These are phyloP conservation scores for Candida adriatica DNA, from an alignment of 805 yeast species.

Conservation along the genomic window DNA sequence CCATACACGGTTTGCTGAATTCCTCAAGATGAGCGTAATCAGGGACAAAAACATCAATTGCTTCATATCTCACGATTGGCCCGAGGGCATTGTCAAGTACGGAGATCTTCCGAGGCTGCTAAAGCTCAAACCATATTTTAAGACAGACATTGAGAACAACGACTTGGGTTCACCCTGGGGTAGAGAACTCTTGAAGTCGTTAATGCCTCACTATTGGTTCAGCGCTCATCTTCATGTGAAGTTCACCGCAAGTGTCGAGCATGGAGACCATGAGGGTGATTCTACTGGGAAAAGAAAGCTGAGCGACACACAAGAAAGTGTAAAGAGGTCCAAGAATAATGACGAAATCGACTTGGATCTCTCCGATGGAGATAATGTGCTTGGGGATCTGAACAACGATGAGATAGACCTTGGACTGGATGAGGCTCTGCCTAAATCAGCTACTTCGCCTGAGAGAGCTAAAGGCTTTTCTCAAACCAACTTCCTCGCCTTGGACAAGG, in stretches of 20 bases:
- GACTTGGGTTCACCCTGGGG: conserved; percentile 70
- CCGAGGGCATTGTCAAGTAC: conserved; percentile 60
- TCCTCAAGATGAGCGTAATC: conserved; percentile 45
- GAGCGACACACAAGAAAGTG: conserved; percentile 4
- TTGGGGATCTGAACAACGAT: conserved; percentile 18
- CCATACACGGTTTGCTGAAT: conserved; percentile 54
- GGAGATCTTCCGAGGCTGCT: conserved; percentile 55
- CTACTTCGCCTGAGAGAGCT: conserved; percentile 1
- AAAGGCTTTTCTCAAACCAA: conserved; percentile 28
- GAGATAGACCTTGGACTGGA: conserved; percentile 30
- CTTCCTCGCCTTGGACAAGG: conserved; percentile 82
- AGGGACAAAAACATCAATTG: conserved; percentile 37
- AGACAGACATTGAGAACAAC: conserved; percentile 49
- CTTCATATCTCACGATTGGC: conserved; percentile 91
- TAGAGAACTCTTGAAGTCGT: conserved; percentile 40
- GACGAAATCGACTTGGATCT: conserved; percentile 27
- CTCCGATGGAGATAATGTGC: conserved; percentile 10
- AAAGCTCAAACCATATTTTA: conserved; percentile 58
- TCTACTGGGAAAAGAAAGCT: conserved; percentile 9
- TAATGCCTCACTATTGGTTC: conserved; percentile 74
- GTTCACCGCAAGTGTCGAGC: conserved; percentile 51
- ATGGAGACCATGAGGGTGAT: conserved; percentile 26
- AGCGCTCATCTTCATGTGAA: conserved; percentile 84
- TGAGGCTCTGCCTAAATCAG: not conserved
- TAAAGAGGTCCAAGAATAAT: conserved; percentile 11